Percentiles rank a stretch among this genome's conserved stretches.
Evolutionary conservation across 2,329 filamentous ascomycete genomes (phyloP).

Genomic region (Capronia americana): DNA sequence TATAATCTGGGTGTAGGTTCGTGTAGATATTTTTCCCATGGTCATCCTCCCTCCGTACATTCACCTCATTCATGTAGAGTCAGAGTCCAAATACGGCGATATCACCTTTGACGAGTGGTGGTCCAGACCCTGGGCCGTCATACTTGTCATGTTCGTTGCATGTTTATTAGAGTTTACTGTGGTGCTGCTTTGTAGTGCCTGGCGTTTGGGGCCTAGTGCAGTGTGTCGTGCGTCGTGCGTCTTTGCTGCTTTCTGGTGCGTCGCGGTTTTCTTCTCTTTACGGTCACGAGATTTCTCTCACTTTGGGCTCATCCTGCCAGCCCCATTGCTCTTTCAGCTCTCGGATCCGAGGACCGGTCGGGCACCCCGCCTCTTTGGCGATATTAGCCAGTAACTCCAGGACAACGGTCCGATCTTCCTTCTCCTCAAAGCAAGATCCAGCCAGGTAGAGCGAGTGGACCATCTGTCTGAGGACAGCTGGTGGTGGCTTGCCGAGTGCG

Average conservation of each 20-base stretch:
- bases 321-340: slow-evolving; percentile 36
- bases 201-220: background rate
- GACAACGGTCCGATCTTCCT: slow-evolving; percentile 61
- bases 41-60: background rate
- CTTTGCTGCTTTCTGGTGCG: background rate
- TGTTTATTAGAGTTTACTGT: background rate
- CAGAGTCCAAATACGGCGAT: background rate
- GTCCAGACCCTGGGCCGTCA: background rate
- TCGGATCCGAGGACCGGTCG: slow-evolving; percentile 65
- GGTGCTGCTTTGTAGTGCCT: background rate
- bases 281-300: slow-evolving; percentile 24
- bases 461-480: slow-evolving; percentile 63
- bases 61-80: background rate
- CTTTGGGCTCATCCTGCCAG: slow-evolving; percentile 25
- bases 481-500: slow-evolving; percentile 62
- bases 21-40: background rate
- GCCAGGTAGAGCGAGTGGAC: slow-evolving; percentile 67
- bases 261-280: background rate
- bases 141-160: background rate
- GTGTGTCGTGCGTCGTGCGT: background rate
- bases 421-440: slow-evolving; percentile 64
- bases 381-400: slow-evolving; percentile 63
- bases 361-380: slow-evolving; percentile 69
- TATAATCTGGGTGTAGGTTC: background rate
- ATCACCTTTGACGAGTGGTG: background rate